Evolutionary conservation across 2,329 filamentous ascomycete species (phyloP).

Genomic region (Exserohilum turcica): DNA sequence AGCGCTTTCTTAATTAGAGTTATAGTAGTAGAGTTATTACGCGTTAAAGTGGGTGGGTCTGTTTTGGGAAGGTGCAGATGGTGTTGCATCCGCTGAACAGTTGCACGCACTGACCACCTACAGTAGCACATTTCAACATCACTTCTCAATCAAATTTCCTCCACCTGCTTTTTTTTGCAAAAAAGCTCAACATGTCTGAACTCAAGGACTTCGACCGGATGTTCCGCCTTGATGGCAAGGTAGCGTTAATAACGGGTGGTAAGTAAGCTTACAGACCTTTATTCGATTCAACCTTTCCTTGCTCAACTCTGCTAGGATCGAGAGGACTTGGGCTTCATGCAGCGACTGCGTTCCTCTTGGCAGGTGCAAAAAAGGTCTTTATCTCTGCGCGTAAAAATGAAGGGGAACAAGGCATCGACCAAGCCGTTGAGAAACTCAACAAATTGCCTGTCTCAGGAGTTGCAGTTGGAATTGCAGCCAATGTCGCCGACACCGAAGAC

Average conservation of each 20-base stretch:
- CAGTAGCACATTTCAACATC: neutral
- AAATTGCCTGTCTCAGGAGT: constrained; percentile 42
- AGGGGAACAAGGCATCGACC: constrained; percentile 47
- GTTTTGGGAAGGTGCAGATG: too few relatives aligned
- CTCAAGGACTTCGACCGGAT: constrained; percentile 41
- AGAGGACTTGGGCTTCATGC: constrained; percentile 48
- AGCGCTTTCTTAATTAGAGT: neutral
- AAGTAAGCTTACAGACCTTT: too few relatives aligned
- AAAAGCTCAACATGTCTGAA: constrained; percentile 35
- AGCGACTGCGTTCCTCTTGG: constrained; percentile 48
- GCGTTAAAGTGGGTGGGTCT: too few relatives aligned
- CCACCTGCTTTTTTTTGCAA: neutral
- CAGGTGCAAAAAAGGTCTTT: constrained; percentile 48
- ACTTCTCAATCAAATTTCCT: neutral
- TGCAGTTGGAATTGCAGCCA: constrained; percentile 46
- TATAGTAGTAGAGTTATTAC: too few relatives aligned
- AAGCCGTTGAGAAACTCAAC: constrained; percentile 48
- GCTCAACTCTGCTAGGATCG: constrained; percentile 37
- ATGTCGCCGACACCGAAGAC: constrained; percentile 46
- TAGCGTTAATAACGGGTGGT: constrained; percentile 47
- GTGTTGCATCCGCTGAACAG: too few relatives aligned
- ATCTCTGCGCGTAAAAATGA: constrained; percentile 47
- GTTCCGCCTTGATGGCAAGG: constrained; percentile 47
- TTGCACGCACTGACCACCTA: too few relatives aligned
- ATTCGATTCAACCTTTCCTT: neutral